Evolutionary conservation across 1,284 basidiomycete genomes (phyloP).

Genomic region (Puccinia novopanici): DNA sequence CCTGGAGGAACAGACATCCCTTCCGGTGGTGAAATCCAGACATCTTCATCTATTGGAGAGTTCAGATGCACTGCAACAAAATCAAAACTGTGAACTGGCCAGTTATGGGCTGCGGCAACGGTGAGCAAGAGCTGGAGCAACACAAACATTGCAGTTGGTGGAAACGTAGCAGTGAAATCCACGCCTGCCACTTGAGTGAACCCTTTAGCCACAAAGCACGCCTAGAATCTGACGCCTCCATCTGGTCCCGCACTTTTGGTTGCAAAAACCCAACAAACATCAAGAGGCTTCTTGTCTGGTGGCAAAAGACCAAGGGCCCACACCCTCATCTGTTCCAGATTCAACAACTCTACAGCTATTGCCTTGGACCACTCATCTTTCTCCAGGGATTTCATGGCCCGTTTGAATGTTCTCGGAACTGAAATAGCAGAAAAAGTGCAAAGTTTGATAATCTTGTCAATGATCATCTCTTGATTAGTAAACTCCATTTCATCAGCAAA

Average conservation of each 20-base stretch:
- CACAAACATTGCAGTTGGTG: neutral
- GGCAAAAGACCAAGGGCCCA: neutral
- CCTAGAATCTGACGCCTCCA: too few species aligned
- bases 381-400: neutral
- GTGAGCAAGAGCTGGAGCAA: neutral
- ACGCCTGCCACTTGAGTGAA: too few species aligned
- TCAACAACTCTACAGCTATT: neutral
- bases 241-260: too few species aligned
- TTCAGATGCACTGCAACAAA: slow-evolving; percentile 16
- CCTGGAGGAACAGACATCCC: neutral
- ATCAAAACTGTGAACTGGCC: slow-evolving; percentile 14
- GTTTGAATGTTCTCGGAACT: slow-evolving; percentile 2
- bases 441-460: neutral
- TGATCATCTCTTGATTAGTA: neutral
- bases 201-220: too few species aligned
- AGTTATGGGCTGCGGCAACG: neutral
- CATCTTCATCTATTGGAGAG: slow-evolving; percentile 3
- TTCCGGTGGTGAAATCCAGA: neutral
- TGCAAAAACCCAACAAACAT: neutral
- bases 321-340: neutral
- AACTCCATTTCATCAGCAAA: neutral
- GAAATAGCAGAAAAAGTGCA: neutral
- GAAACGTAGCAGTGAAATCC: neutral
- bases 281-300: neutral
- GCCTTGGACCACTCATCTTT: neutral